A percentile compares a stretch with the other conserved stretches of the same genome.
These are phyloP conservation scores for Sporothrix luriei DNA, from an alignment of 2,329 filamentous ascomycete genomes.

Conservation along the genomic window DNA sequence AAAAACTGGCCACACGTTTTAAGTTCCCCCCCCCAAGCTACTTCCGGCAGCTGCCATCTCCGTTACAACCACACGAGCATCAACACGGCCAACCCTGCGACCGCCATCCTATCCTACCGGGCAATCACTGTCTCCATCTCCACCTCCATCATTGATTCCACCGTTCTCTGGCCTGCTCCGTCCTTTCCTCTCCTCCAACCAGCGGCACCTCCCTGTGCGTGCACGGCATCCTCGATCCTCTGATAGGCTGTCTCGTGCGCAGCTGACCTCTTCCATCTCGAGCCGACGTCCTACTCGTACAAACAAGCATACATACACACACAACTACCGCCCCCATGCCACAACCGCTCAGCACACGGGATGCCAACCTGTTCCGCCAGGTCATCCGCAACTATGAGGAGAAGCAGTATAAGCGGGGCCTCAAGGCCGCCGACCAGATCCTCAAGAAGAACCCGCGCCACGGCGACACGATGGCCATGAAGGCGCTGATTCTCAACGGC, in stretches of 20 bases:
- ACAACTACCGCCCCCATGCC: conserved; percentile 57
- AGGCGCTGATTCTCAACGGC: conserved; percentile 92
- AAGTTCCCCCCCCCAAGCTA: conserved; percentile 23
- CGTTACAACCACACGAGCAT: conserved; percentile 14
- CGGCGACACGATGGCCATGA: conserved; percentile 99
- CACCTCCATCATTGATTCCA: background rate
- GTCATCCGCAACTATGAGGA: conserved; percentile 96
- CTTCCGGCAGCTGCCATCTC: conserved; percentile 7
- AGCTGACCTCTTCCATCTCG: background rate
- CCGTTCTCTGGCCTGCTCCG: background rate
- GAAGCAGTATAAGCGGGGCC: conserved; percentile 93
- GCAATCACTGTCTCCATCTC: background rate
- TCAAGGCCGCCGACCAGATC: conserved; percentile 96
- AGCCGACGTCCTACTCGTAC: background rate
- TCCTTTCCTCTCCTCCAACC: background rate
- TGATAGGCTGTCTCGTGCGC: conserved; percentile 25
- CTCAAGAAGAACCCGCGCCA: conserved; percentile 92
- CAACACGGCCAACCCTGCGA: background rate
- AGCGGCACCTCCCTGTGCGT: background rate
- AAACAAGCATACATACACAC: background rate
- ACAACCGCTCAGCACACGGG: conserved; percentile 78
- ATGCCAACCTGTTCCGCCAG: conserved; percentile 89
- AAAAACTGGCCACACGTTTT: conserved; percentile 27
- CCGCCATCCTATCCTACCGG: background rate
- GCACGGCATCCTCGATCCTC: conserved; percentile 14